Base-by-base conservation (phyloP, 192 early-diverging fungal genomes). In the Podila verticillata region DNA sequence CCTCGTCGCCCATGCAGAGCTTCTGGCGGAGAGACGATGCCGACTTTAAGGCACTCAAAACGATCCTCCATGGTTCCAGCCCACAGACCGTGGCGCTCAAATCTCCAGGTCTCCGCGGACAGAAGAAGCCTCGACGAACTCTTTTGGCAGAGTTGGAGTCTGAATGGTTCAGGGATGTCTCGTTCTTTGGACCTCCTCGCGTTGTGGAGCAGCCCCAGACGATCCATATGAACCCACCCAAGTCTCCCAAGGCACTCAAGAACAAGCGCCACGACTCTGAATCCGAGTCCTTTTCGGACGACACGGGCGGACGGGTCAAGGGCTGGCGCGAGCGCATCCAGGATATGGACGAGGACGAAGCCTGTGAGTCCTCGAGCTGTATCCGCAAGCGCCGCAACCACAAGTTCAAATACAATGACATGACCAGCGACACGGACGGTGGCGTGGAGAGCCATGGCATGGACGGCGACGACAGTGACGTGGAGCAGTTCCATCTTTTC, bases 131-230 rank as follows among this genome's bases (percentile, higher is more conserved):
- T 35, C 51, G 58, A 34, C 66, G 54, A 3, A 82, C 85, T 22
- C 80, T 90, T 28, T 61, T 90, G 35, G 80, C 68, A 44, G 89
- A 90, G 61, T 65, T 90, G 5, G 89, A 90, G 67, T 78, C 51
- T 34, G 84, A 86, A 59, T 88, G 85, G 85, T 81, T 81, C 32
- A 75, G 84, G 34, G 57, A 79, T 29, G 26, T 84, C 29, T 73
- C 77, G 7, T 74, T 75, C 49, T 79, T 80, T 72, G 64, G 70
- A 29, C 68, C 70, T 8, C 68, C 70, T 22, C 75, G 74, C 51
- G 35, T 65, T 32, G 48, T 30, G 8, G 59, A 71, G n/a, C 56
- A 60, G 7, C 64, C 39, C 31, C 68, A 64, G 49, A 58, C 70
- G 1, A 68, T 67, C 12, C 65, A 68, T 15, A 29, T 78, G 32